Base-by-base conservation (phyloP, 257 asterid species). In the Solanum sejunctum region DNA sequence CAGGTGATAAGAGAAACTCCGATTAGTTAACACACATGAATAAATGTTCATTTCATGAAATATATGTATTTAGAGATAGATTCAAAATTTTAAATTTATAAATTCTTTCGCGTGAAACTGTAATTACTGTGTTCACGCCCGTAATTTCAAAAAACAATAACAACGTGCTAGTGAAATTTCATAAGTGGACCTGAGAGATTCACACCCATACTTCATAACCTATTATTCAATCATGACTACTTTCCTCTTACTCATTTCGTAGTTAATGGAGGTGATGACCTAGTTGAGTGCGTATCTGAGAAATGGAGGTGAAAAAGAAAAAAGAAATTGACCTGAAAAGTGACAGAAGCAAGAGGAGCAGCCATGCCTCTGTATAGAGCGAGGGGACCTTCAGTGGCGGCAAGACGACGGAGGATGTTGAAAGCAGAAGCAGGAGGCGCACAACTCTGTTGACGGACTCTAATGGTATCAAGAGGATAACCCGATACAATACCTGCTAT, bases 311-410 rank as follows among this genome's bases (percentile, higher is more conserved):
- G 15, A 52, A 13, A 57, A n/a, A 18, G 11, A 57, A 57, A 20
- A 3, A 1, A 58, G 6, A 69, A 10, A 13, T 17, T 36, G 26
- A 94, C 98, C 97, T 95, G 99, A 69, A 95, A 92, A 54, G 97
- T 80, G 36, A 95, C 90, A 4, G 97, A 92, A 82, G 93, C 95
- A 77, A 95, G 88, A 43, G 98, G 98, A 56, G 98, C 95, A 82
- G 87, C 86, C 99, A 95, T 95, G 88, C 99, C 99, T 12, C 94
- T 87, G 88, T 89, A 95, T 18, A 95, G 95, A 64, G 91, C 90
- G 64, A 73, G 82, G 8, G 93, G 94, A 20, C 99, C 97, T 70
- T 93, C 93, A 7, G 75, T 88, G 55, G 88, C 86, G 1, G 91
- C 83, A 18, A 88, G 89, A 45, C 70, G 89, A 43, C 97, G 94